These are phyloP conservation scores for Hymenoscyphus albidus DNA, from an alignment of 2,329 filamentous ascomycete species.

Conservation along the genomic window DNA sequence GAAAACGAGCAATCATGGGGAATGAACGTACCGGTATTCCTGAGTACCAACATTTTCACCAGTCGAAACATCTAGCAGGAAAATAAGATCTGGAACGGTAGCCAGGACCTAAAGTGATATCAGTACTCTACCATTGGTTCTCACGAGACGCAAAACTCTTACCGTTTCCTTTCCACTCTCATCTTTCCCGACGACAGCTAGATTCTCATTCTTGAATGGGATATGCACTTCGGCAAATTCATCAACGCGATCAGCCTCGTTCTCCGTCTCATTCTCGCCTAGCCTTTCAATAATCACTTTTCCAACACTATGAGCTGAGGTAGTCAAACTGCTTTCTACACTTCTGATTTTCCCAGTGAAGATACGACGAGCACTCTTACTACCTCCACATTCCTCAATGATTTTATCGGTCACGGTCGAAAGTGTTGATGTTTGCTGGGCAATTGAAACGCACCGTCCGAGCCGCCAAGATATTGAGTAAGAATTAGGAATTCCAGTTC, in stretches of 20 bases:
- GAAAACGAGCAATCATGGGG: too few species aligned
- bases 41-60: conserved; percentile 49
- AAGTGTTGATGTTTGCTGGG: background rate
- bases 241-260: background rate
- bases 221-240: conserved; percentile 41
- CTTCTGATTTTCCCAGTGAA: conserved; percentile 62
- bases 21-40: conserved; percentile 40
- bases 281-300: conserved; percentile 33
- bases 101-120: conserved; percentile 37
- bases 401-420: conserved; percentile 52
- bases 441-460: conserved; percentile 39
- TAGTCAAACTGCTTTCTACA: conserved; percentile 51
- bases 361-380: conserved; percentile 50
- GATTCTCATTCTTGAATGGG: conserved; percentile 72
- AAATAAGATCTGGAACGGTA: conserved; percentile 48
- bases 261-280: conserved; percentile 45
- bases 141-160: background rate
- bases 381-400: conserved; percentile 54
- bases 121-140: background rate
- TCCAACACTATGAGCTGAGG: background rate
- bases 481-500: conserved; percentile 40
- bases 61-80: conserved; percentile 45
- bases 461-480: conserved; percentile 47
- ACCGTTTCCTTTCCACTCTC: background rate
- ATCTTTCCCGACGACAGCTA: conserved; percentile 42